Percentiles rank a stretch among this genome's conserved stretches.
These are phyloP conservation scores for Rheum nobile DNA, from an alignment of 148 eudicot genomes.

Conservation along the genomic window DNA sequence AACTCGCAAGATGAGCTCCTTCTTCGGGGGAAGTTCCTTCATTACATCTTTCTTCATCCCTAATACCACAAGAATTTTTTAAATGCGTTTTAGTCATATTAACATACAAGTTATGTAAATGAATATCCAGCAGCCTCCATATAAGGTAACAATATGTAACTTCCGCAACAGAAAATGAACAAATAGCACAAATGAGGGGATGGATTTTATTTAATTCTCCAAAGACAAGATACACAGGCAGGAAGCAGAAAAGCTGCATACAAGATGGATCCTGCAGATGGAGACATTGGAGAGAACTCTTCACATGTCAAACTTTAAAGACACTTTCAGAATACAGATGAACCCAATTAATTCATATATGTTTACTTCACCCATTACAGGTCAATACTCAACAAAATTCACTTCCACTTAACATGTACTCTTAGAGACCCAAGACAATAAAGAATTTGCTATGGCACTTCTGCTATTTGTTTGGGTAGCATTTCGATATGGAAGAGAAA, in stretches of 20 bases:
- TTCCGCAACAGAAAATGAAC: not conserved
- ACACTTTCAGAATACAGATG: not conserved
- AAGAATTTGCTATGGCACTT: not conserved
- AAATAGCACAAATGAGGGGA: not conserved
- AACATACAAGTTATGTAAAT: not conserved
- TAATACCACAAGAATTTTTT: conserved; percentile 16
- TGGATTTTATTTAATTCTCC: not conserved
- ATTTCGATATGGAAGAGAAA: not conserved
- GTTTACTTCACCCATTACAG: not conserved
- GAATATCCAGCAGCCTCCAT: not conserved
- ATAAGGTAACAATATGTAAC: not conserved
- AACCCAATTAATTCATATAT: not conserved
- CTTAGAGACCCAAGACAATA: not conserved
- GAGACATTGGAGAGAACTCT: not conserved
- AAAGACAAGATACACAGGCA: not conserved
- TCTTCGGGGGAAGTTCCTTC: conserved; percentile 93
- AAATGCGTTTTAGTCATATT: not conserved
- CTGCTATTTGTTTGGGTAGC: not conserved
- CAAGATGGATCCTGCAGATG: not conserved
- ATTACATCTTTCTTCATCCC: conserved; percentile 98
- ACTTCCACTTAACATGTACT: not conserved
- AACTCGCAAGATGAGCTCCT: conserved; percentile 89
- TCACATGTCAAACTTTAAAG: not conserved
- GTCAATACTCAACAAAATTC: not conserved
- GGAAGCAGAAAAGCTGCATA: not conserved